Evolutionary conservation across 83 land plant genomes (phyloP), one percentile per base, ranked within the genome.

Genomic region (Thuja plicata): DNA sequence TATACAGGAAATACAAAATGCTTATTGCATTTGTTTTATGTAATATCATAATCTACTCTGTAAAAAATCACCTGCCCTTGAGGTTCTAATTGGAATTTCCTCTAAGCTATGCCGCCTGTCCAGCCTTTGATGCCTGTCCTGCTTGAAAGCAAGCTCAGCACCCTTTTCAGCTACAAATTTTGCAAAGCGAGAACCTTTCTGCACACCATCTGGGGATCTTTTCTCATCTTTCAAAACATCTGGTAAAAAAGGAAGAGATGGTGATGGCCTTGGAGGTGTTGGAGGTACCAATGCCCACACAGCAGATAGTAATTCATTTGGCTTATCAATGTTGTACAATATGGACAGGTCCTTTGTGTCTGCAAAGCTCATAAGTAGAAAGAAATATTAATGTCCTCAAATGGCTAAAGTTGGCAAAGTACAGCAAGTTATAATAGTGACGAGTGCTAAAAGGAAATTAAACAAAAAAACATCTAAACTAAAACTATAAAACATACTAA

Each of bases 241-340:
- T 37, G 90, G 90, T 9, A 89, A 70, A 41, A 62, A 54, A 30
- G 92, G 92, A n/a, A 88, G 84, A 37, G 84, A 60, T 46, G 90
- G 93, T 6, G 91, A 90, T 77, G 93, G 92, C 88, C 91, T 91
- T 34, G 95, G 91, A 57, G 94, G 92, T 32, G 93, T 88, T 85
- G 96, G 95, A 71, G 98, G 95, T 88, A 92, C 94, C 90, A 97
- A 88, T 40, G 98, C 94, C 99, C 99, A 97, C 52, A 97, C 92
- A 46, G 95, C 94, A 86, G 99, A 92, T 86, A 97, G 94, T 74
- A 88, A 88, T 12, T 94, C 92, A 89, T 96, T 90, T 73, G 96
- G 95, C 66, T 94, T 90, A 84, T 95, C 95, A 13, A 97, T 91
- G 81, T 87, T 90, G 52, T 90, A 77, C 11, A 96, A 90, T 34